Evolutionary conservation across 129 eudicot genomes (phyloP), one percentile per base, ranked within the genome.

Genomic region (sunflower (Helianthus annuus)): DNA sequence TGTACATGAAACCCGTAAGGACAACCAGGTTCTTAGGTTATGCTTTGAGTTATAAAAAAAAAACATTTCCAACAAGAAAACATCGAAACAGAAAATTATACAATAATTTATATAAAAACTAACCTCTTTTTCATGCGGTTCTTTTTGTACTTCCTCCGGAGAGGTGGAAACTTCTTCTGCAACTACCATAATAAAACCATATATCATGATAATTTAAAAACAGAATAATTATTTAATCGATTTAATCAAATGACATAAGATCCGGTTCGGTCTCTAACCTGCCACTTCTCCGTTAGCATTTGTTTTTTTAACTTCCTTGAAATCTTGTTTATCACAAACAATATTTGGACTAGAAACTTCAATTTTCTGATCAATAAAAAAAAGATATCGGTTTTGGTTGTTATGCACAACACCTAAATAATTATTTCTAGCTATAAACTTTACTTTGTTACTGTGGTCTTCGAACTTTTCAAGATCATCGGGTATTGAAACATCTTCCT

Each of bases 101-200:
- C 40, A 67, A 58, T 32, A 69, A 34, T 8, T 54, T 56, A 54
- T 54, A 71, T 39, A 7, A 42, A 72, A 68, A 69, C 76, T 52
- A 70, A 85, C 89, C 89, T 68, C 71, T 48, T 70, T 66, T 67
- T 66, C 76, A 13, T 75, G 75, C 3, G 70, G 53, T 69, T 27
- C 59, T 71, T 51, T 24, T 32, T 60, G 71, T 61, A 34, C 60
- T 40, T 44, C 66, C 24, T 53, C 71, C 13, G 56, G 48, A 32
- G 57, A 19, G 4, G 24, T 45, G 45, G 83, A 78, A 34, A 49
- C 45, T 62, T 78, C 77, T 44, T 66, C 70, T 78, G 22, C 75
- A 69, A 12, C 68, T 36, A 12, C 39, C 45, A 42, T 38, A 53
- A 52, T 49, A 17, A 81, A 48, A 54, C 42, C 56, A 17, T 15